phyloP scores from a whole-genome alignment of 1,284 basidiomycete species.

The Ganoderma lucidum region DNA sequence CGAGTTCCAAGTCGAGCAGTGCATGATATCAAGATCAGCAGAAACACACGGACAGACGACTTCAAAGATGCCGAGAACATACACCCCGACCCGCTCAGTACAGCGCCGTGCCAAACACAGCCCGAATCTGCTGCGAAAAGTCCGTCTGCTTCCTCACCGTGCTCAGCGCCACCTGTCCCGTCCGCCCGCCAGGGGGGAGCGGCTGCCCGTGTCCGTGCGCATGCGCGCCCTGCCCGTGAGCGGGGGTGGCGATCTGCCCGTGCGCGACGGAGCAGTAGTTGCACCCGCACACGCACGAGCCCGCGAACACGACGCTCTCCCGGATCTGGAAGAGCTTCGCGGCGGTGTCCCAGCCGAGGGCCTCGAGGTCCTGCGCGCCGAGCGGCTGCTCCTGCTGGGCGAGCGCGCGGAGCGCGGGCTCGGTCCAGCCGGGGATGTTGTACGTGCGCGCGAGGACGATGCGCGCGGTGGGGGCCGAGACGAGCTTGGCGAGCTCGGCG shows the following conservation, averaged over 20 bases:
- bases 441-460: constrained; percentile 24
- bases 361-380: constrained; percentile 19
- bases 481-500: constrained; percentile 20
- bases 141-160: constrained; percentile 19
- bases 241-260: constrained; percentile 4
- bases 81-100: constrained; percentile 7
- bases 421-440: constrained; percentile 25
- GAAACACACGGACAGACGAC: too few relatives aligned
- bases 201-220: neutral
- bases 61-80: too few relatives aligned
- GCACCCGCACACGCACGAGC: constrained; percentile 24
- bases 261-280: constrained; percentile 25
- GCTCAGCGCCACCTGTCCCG: constrained; percentile 4
- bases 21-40: too few relatives aligned
- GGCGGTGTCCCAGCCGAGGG: constrained; percentile 25
- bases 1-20: too few relatives aligned
- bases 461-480: constrained; percentile 21
- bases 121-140: constrained; percentile 24
- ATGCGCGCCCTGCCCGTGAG: neutral
- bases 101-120: constrained; percentile 21
- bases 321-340: constrained; percentile 26
- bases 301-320: constrained; percentile 23
- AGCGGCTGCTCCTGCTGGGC: constrained; percentile 23
- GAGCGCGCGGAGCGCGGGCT: constrained; percentile 28
- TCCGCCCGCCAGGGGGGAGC: constrained; percentile 1